phyloP scores from a whole-genome alignment of 805 yeast genomes.

The Dipodascus albidus region DNA sequence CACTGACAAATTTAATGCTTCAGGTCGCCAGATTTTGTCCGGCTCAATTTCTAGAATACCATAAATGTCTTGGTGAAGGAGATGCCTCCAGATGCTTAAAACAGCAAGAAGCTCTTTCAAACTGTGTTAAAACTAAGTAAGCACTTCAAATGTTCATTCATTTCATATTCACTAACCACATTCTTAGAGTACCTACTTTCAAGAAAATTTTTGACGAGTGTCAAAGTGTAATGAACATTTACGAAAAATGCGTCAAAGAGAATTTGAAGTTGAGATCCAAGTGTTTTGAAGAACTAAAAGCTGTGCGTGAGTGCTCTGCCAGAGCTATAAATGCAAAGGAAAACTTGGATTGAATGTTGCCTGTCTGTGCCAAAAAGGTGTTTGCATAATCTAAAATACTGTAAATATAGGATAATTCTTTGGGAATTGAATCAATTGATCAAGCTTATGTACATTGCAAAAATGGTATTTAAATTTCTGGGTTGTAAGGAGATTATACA shows the following conservation, averaged over 20 bases:
- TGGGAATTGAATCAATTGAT: no score
- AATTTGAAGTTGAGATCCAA: conserved; percentile 35
- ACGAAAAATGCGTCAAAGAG: conserved; percentile 51
- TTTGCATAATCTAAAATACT: no score
- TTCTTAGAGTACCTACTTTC: conserved; percentile 50
- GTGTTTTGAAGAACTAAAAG: conserved; percentile 42
- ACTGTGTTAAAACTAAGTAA: conserved; percentile 43
- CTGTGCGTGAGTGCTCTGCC: conserved; percentile 56
- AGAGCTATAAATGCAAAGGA: conserved; percentile 22
- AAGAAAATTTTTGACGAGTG: conserved; percentile 57
- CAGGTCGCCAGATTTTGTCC: conserved; percentile 66
- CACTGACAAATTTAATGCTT: background rate
- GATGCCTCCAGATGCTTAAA: conserved; percentile 38
- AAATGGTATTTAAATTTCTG: no score
- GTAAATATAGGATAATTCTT: no score
- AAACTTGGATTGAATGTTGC: background rate
- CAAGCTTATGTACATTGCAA: no score
- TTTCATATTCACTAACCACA: conserved; percentile 4
- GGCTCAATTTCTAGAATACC: conserved; percentile 56
- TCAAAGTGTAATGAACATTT: conserved; percentile 42
- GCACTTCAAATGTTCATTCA: conserved; percentile 1
- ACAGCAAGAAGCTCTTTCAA: conserved; percentile 46
- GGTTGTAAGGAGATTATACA: no score
- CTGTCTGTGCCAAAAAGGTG: no score
- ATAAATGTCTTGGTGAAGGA: conserved; percentile 55